Evolutionary conservation across 164 flowering plant genomes (phyloP).

Genomic region (Stephania cephalantha): DNA sequence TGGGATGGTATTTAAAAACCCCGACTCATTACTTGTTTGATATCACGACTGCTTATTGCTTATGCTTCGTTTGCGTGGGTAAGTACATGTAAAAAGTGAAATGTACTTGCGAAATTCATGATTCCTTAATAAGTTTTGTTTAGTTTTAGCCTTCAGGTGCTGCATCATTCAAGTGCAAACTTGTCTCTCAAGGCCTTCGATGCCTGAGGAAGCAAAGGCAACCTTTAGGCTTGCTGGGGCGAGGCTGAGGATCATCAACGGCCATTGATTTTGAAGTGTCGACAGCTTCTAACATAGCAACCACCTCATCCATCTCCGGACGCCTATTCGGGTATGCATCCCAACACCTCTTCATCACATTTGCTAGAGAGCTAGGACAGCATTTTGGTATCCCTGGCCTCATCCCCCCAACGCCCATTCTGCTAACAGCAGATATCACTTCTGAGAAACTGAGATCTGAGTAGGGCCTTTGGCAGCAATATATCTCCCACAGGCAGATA

Average conservation of each 20-base stretch:
- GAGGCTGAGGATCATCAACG: constrained; percentile 68
- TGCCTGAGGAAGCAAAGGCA: constrained; percentile 69
- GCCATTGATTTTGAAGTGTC: constrained; percentile 64
- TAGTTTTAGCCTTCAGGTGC: no score
- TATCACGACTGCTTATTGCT: no score
- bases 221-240: constrained; percentile 55
- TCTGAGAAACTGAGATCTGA: constrained; percentile 91
- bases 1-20: no score
- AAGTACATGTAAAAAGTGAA: no score
- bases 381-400: constrained; percentile 93
- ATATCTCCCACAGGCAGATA: constrained; percentile 91
- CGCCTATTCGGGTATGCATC: constrained; percentile 90
- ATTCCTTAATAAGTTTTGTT: no score
- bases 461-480: constrained; percentile 97
- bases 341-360: constrained; percentile 92
- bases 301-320: constrained; percentile 97
- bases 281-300: constrained; percentile 71
- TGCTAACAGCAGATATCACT: constrained; percentile 81
- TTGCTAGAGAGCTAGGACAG: constrained; percentile 80
- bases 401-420: constrained; percentile 37
- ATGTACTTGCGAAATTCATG: no score
- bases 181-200: constrained; percentile 46
- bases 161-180: no score
- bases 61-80: no score
- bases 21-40: no score